These are phyloP conservation scores for Penstemon eatonii DNA, from an alignment of 257 asterid species.

Conservation along the genomic window DNA sequence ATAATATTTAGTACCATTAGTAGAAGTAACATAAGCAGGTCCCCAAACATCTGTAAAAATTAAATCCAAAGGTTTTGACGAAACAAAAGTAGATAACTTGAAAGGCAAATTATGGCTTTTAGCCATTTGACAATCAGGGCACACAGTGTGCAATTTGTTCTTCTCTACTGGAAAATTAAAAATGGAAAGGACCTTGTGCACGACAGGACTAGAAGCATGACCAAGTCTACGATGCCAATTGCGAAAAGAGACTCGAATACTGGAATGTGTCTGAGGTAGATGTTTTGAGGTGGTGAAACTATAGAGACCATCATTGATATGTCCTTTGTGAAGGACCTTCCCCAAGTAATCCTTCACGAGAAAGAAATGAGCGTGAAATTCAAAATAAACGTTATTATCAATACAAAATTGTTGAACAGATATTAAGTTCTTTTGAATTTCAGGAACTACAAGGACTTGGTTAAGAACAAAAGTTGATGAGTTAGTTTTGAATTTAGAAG, in stretches of 20 bases:
- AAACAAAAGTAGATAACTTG: neutral
- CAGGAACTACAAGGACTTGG: no score
- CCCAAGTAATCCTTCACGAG: slow-evolving; percentile 12
- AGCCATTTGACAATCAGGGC: slow-evolving; percentile 1
- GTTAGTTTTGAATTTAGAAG: no score
- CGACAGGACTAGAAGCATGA: neutral
- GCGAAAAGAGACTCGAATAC: neutral
- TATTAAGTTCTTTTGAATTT: neutral
- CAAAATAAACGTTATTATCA: slow-evolving; percentile 20
- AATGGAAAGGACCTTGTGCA: neutral
- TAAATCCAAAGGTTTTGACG: neutral
- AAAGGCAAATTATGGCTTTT: neutral
- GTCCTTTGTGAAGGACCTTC: slow-evolving; percentile 1
- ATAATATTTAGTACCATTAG: neutral
- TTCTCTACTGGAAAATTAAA: neutral
- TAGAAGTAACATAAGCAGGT: neutral
- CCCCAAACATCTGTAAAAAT: slow-evolving; percentile 5
- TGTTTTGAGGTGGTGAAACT: neutral
- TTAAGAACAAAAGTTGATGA: no score
- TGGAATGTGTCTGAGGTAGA: neutral
- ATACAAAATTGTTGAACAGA: neutral
- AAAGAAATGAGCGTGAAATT: slow-evolving; percentile 14
- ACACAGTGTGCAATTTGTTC: neutral
- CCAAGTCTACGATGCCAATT: slow-evolving; percentile 4
- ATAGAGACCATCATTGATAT: neutral